These are phyloP conservation scores for Cryptococcus sp. DNA, from an alignment of 1,284 basidiomycete species.

Conservation along the genomic window DNA sequence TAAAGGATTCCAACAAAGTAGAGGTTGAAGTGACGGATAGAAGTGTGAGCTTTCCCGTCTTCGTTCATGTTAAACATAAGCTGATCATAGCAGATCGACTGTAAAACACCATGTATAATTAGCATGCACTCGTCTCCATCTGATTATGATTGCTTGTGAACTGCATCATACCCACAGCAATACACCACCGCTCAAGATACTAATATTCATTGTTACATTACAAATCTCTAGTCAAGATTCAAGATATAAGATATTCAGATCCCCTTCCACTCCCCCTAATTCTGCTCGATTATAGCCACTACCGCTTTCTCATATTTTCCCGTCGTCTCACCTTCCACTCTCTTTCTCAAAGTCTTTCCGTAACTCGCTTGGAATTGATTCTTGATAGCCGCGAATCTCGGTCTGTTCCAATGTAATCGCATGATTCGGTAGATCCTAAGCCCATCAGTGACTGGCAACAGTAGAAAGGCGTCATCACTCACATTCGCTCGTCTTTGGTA, in stretches of 20 bases:
- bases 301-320: constrained; percentile 42
- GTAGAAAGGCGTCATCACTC: constrained; percentile 8
- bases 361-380: constrained; percentile 38
- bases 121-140: not conserved
- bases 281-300: constrained; percentile 32
- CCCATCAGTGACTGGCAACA: constrained; percentile 3
- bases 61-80: not conserved
- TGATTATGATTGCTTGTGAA: too few species aligned
- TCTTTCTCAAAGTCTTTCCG: constrained; percentile 25
- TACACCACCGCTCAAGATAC: too few species aligned
- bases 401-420: constrained; percentile 45
- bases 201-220: too few species aligned
- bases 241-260: too few species aligned
- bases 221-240: too few species aligned
- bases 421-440: constrained; percentile 41
- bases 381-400: constrained; percentile 45
- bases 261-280: constrained; percentile 1
- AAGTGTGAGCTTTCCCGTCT: not conserved
- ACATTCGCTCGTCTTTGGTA: constrained; percentile 48
- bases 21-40: not conserved
- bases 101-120: constrained; percentile 3
- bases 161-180: too few species aligned
- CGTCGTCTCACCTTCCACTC: constrained; percentile 46
- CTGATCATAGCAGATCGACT: not conserved
- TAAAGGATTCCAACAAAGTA: constrained; percentile 7